These are phyloP conservation scores for Sphaerostilbella broomeana DNA, from an alignment of 2,329 filamentous ascomycete genomes.

Conservation along the genomic window DNA sequence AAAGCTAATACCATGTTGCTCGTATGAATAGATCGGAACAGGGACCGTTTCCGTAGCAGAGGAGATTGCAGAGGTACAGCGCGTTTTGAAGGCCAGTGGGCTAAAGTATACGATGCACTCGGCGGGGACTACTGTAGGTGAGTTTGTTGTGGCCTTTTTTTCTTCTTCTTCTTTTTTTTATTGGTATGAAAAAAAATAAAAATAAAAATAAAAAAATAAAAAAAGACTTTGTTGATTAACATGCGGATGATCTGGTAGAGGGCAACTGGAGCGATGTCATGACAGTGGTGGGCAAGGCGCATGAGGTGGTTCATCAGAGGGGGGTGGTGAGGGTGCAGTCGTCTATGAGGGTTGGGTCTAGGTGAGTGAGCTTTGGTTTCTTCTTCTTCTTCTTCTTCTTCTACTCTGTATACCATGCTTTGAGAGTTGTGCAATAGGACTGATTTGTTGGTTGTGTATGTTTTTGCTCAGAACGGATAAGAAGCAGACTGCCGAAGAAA, in stretches of 20 bases:
- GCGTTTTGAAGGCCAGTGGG: conserved; percentile 72
- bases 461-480: conserved; percentile 64
- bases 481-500: conserved; percentile 72
- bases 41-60: conserved; percentile 66
- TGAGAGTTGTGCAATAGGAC: too few relatives aligned
- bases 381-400: too few relatives aligned
- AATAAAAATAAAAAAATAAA: background rate
- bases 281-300: conserved; percentile 76
- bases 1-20: too few relatives aligned
- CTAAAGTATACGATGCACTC: conserved; percentile 86
- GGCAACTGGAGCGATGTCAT: conserved; percentile 88
- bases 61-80: conserved; percentile 84
- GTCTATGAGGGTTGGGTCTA: conserved; percentile 77
- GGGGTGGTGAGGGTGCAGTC: conserved; percentile 81
- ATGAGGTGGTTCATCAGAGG: conserved; percentile 66
- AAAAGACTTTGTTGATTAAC: background rate
- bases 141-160: background rate
- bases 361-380: conserved; percentile 41
- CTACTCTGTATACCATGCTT: too few relatives aligned
- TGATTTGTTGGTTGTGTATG: background rate
- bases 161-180: background rate
- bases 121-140: conserved; percentile 87
- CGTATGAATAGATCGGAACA: conserved; percentile 62
- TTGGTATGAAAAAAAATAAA: background rate
- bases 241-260: conserved; percentile 50